Conservation (phyloP, 495 filamentous ascomycete genomes). For the Tuber aestivum region DNA sequence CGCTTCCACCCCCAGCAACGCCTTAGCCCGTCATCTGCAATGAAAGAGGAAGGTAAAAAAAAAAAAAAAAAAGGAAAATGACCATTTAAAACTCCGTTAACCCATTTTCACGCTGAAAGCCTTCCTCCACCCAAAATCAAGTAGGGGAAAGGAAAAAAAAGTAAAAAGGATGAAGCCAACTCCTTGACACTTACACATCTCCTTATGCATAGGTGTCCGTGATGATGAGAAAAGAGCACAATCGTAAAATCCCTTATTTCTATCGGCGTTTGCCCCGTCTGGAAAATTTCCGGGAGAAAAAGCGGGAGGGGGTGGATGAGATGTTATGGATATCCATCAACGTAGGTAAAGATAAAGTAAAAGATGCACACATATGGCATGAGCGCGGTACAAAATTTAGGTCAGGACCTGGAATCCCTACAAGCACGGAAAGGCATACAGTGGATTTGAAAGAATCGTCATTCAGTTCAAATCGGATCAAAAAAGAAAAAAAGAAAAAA, state of each 20-base stretch:
- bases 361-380: neutral
- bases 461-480: neutral
- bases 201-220: neutral
- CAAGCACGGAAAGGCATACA: neutral
- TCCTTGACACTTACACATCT: neutral
- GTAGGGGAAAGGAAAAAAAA: neutral
- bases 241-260: neutral
- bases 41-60: neutral
- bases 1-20: neutral
- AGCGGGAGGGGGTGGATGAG: neutral
- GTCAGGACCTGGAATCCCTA: neutral
- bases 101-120: neutral
- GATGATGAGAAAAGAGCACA: neutral
- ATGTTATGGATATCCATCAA: neutral
- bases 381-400: neutral
- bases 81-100: neutral
- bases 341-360: neutral
- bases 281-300: neutral
- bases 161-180: neutral
- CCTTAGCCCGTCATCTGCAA: neutral
- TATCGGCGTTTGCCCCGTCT: neutral
- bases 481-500: neutral
- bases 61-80: neutral
- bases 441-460: neutral
- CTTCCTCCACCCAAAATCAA: neutral